Evolutionary conservation across 2,329 filamentous ascomycete species (phyloP).

Genomic region (Onygena corvina): DNA sequence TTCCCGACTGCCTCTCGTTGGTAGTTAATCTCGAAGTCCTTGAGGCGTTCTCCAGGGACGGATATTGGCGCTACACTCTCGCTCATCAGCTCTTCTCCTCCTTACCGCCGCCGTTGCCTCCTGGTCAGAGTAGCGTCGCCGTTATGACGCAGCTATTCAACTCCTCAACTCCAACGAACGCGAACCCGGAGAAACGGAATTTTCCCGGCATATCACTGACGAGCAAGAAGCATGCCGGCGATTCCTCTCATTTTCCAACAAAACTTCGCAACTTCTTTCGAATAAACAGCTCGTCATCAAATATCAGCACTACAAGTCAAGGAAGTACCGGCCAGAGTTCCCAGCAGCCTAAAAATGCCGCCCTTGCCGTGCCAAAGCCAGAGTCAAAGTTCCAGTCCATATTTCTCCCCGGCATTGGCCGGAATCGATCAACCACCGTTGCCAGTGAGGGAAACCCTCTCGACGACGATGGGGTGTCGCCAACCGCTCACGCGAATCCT

Average conservation of each 20-base stretch:
- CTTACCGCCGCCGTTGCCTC: conserved; percentile 10
- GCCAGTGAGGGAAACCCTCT: conserved; percentile 85
- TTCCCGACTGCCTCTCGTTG: conserved; percentile 15
- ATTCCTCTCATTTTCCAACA: conserved; percentile 44
- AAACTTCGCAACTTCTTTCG: conserved; percentile 60
- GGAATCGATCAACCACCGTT: conserved; percentile 79
- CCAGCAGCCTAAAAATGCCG: conserved; percentile 32
- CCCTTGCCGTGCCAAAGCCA: conserved; percentile 39
- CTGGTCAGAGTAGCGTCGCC: not conserved
- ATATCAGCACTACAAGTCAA: conserved; percentile 24
- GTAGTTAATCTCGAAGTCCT: not conserved
- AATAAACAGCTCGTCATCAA: conserved; percentile 40
- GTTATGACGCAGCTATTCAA: conserved; percentile 35
- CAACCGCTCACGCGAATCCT: conserved; percentile 87
- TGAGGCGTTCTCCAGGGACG: not conserved
- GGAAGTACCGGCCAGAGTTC: conserved; percentile 21
- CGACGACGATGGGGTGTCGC: conserved; percentile 81
- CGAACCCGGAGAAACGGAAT: conserved; percentile 36
- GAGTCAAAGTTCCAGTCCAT: conserved; percentile 64
- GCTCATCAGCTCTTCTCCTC: not conserved
- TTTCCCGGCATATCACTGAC: conserved; percentile 36
- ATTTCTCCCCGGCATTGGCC: conserved; percentile 76
- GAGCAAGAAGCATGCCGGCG: conserved; percentile 36
- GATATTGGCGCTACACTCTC: not conserved
- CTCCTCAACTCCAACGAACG: conserved; percentile 27